A percentile compares a stretch with the other conserved stretches of the same genome.
Conservation (phyloP, 306 rosid species). For the Cicer arietinum region DNA sequence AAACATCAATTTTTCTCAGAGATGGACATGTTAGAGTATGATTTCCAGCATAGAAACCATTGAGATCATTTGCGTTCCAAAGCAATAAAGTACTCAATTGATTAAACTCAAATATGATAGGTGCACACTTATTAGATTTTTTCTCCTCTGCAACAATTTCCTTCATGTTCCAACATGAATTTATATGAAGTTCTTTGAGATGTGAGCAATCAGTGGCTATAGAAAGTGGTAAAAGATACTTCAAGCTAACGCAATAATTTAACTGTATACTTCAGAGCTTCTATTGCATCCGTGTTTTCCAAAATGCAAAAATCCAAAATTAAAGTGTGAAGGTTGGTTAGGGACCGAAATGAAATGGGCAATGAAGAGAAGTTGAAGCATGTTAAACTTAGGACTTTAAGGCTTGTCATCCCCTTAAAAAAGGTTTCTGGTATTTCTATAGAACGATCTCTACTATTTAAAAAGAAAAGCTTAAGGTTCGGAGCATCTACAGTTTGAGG, state of each 20-base stretch:
- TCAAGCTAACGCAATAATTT: not conserved
- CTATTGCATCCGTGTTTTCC: not conserved
- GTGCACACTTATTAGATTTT: not conserved
- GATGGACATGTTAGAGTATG: not conserved
- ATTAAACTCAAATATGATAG: not conserved
- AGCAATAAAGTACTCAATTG: not conserved
- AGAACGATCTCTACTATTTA: accelerated
- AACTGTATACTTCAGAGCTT: not conserved
- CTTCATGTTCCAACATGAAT: not conserved
- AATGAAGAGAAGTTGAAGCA: not conserved
- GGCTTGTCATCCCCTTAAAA: not conserved
- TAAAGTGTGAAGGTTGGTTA: not conserved
- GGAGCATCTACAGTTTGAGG: constrained; percentile 29
- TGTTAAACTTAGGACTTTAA: constrained; percentile 6
- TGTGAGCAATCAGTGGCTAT: not conserved
- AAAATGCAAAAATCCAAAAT: not conserved
- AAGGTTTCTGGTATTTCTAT: not conserved
- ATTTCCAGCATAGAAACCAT: not conserved
- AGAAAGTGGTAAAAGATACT: constrained; percentile 1
- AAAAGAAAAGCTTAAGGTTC: not conserved
- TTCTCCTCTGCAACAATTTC: constrained; percentile 1
- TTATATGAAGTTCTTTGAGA: not conserved
- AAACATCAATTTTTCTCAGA: not conserved
- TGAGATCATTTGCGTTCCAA: not conserved
- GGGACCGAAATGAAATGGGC: not conserved